phyloP scores from a whole-genome alignment of 306 rosid species.

The Sophora flavescens region DNA sequence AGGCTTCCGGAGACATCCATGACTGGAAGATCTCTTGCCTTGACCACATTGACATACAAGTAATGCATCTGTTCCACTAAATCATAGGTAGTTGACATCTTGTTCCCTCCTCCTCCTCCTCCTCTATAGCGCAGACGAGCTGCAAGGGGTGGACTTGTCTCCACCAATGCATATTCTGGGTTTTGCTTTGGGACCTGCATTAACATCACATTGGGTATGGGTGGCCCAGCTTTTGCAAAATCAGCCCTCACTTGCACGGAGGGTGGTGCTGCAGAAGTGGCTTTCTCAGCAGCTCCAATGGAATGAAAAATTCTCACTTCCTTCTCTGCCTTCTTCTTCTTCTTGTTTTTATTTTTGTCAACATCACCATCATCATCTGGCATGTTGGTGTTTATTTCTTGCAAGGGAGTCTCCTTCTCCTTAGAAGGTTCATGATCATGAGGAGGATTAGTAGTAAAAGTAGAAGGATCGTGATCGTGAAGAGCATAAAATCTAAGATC shows the following conservation, averaged over 20 bases:
- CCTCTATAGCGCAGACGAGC: slow-evolving; percentile 65
- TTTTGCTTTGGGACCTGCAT: slow-evolving; percentile 74
- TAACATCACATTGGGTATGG: slow-evolving; percentile 66
- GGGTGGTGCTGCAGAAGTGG: slow-evolving; percentile 13
- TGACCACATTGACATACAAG: slow-evolving; percentile 89
- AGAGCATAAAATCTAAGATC: slow-evolving; percentile 64
- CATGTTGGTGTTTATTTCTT: slow-evolving; percentile 68
- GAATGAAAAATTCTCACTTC: slow-evolving; percentile 86
- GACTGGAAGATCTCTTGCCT: slow-evolving; percentile 85
- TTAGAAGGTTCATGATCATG: slow-evolving; percentile 40
- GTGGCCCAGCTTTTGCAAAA: slow-evolving; percentile 72
- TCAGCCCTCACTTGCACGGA: slow-evolving; percentile 49
- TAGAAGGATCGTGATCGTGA: slow-evolving; percentile 51
- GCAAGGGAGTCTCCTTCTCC: slow-evolving; percentile 59
- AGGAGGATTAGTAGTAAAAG: slow-evolving; percentile 31
- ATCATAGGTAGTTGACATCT: slow-evolving; percentile 88
- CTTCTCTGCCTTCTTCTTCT: slow-evolving; percentile 68
- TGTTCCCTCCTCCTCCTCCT: slow-evolving; percentile 59
- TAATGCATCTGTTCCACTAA: slow-evolving; percentile 91
- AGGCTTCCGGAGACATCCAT: slow-evolving; percentile 93
- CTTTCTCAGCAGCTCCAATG: slow-evolving; percentile 59
- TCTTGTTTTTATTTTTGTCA: slow-evolving; percentile 44
- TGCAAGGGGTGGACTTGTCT: slow-evolving; percentile 88
- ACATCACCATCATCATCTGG: slow-evolving; percentile 39
- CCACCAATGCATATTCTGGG: slow-evolving; percentile 80